Percentiles rank a stretch among this genome's conserved stretches.
Evolutionary conservation across 139 green algal genomes (phyloP).

Genomic region (Chlamydomonas asymmetrica): DNA sequence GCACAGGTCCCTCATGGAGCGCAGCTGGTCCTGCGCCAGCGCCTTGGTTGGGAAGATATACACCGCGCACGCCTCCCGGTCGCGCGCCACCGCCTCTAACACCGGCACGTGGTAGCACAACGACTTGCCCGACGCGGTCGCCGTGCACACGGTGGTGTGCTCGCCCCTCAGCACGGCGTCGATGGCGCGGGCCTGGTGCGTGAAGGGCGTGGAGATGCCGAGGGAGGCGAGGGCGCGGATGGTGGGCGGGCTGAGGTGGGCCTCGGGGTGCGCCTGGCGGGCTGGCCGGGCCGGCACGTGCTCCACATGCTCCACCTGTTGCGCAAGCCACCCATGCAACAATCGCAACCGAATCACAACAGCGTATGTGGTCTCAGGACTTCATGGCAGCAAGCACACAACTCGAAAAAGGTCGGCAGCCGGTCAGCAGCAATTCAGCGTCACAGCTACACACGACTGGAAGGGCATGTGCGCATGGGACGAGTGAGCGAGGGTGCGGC

Average conservation of each 20-base stretch:
- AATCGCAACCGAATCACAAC: too few relatives aligned
- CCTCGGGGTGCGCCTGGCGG: constrained; percentile 15
- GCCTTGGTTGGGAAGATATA: constrained; percentile 97
- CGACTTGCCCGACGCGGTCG: constrained; percentile 91
- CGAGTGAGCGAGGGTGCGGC: too few relatives aligned
- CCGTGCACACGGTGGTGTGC: constrained; percentile 67
- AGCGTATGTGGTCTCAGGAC: too few relatives aligned
- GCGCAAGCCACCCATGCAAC: too few relatives aligned
- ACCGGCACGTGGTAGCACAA: constrained; percentile 91
- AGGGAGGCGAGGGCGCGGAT: constrained; percentile 42
- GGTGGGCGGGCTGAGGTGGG: constrained; percentile 44
- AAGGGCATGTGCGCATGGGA: too few relatives aligned
- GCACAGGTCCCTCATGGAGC: constrained; percentile 55
- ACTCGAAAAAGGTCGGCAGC: too few relatives aligned
- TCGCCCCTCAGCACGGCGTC: constrained; percentile 47
- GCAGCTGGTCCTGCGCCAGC: constrained; percentile 83
- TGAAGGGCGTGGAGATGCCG: constrained; percentile 42
- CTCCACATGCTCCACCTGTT: constrained; percentile 71
- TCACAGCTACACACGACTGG: too few relatives aligned
- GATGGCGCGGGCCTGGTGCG: constrained; percentile 60
- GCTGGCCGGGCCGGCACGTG: constrained; percentile 52
- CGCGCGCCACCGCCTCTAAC: constrained; percentile 40
- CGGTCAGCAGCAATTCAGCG: too few relatives aligned
- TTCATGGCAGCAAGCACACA: too few relatives aligned
- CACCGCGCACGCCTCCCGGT: constrained; percentile 67